Evolutionary conservation across 176 grass and related monocot genomes (phyloP).

Genomic region (Eragrostis curvula): DNA sequence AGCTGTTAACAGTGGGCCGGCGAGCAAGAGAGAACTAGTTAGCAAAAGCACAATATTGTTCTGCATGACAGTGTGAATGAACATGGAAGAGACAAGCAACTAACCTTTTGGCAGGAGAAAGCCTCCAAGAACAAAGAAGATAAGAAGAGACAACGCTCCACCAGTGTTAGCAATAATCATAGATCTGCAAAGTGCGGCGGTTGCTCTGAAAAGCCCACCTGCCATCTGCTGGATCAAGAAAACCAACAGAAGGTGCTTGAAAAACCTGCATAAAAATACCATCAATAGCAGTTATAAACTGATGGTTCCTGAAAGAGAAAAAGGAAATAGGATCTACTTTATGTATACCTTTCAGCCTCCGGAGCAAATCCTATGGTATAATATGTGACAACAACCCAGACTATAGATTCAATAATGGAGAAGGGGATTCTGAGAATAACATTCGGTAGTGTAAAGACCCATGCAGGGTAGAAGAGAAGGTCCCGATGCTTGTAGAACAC

Average conservation of each 20-base stretch:
- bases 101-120: slow-evolving; percentile 95
- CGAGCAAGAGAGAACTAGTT: slow-evolving; percentile 26
- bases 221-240: slow-evolving; percentile 98
- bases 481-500: slow-evolving; percentile 99
- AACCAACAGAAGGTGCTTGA: slow-evolving; percentile 92
- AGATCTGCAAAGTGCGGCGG: slow-evolving; percentile 80
- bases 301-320: background rate
- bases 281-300: slow-evolving; percentile 25
- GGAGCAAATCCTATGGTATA: slow-evolving; percentile 89
- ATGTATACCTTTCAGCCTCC: slow-evolving; percentile 78
- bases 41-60: slow-evolving; percentile 33
- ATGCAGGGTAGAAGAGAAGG: slow-evolving; percentile 94
- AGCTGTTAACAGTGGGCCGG: slow-evolving; percentile 46
- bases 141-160: slow-evolving; percentile 82
- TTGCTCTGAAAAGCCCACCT: slow-evolving; percentile 83
- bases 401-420: slow-evolving; percentile 81
- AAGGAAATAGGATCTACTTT: background rate
- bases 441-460: slow-evolving; percentile 86
- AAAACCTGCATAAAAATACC: slow-evolving; percentile 70
- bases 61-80: background rate
- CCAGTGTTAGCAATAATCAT: slow-evolving; percentile 96
- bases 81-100: slow-evolving; percentile 27
- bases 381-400: slow-evolving; percentile 87
- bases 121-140: slow-evolving; percentile 89
- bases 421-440: slow-evolving; percentile 81